phyloP scores from a whole-genome alignment of 148 eudicot species.

The Talinum fruticosum region DNA sequence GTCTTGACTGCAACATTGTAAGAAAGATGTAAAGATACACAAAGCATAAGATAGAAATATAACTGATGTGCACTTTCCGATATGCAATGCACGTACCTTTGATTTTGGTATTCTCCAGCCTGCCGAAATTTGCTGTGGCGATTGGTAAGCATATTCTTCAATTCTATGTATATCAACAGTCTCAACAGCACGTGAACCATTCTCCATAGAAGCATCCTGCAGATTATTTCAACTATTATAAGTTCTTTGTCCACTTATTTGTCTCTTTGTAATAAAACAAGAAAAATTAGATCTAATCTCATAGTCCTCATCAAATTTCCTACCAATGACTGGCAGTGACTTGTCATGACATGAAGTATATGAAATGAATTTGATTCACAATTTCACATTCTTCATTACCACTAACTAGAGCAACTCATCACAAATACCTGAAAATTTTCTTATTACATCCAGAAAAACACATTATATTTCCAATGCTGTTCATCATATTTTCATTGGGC shows the following conservation, averaged over 20 bases:
- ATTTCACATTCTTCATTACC: no score
- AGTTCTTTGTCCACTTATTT: neutral
- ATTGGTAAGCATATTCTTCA: conserved; percentile 50
- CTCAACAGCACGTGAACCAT: conserved; percentile 19
- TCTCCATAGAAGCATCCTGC: conserved; percentile 41
- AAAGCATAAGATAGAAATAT: neutral
- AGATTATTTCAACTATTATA: conserved; percentile 16
- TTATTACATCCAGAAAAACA: no score
- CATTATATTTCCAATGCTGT: no score
- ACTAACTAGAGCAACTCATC: no score
- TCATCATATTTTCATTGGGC: no score
- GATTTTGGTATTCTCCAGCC: conserved; percentile 82
- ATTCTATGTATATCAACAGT: conserved; percentile 35
- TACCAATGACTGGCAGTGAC: neutral
- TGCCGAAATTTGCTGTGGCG: conserved; percentile 41
- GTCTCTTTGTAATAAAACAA: neutral
- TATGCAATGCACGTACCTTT: conserved; percentile 54
- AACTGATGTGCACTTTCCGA: neutral
- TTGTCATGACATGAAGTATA: no score
- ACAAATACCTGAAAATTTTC: no score
- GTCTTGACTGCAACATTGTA: conserved; percentile 54
- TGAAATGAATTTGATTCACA: no score
- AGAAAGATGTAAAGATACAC: conserved; percentile 1
- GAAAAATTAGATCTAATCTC: neutral
- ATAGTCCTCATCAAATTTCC: neutral